Evolutionary conservation across 805 yeast species (phyloP), one percentile per base, ranked within the genome.

Genomic region (Alloascoidea hylecoeti): DNA sequence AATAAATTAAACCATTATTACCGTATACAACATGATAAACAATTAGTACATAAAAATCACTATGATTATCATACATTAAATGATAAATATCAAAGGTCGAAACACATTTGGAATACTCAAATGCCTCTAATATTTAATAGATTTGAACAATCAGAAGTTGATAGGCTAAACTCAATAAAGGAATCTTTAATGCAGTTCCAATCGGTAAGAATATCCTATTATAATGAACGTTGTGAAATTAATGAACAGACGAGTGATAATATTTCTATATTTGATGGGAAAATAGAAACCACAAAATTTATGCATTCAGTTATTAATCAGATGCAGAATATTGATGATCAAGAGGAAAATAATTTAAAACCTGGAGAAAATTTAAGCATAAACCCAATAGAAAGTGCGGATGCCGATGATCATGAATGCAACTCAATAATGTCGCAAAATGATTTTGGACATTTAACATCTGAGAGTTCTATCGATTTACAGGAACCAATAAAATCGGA

Each of bases 121-220:
- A 23, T 23, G 30, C 30, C 30, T 23, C n/a, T 23, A 23, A 23
- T 23, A 9, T 23, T 23, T n/a, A 23, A 23, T n/a, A 23, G 30
- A 23, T 23, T 23, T 23, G 30, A 23, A 23, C 30, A 23, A 9
- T 23, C 30, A 9, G 30, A 23, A n/a, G 13, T 23, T 9, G 30
- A 23, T 9, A 9, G 13, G n/a, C n/a, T 23, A 23, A 9, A 23
- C 13, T 9, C n/a, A n/a, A 23, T 23, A n/a, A 23, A 23, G n/a
- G 30, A 23, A 23, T 9, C 30, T n/a, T n/a, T 23, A n/a, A 9
- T 23, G n/a, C 9, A n/a, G 30, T 23, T 23, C n/a, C 13, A 23
- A 23, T 9, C 30, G 30, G 9, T 23, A n/a, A 23, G 30, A 9
- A 23, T 23, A 9, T 9, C 9, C 30, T n/a, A n/a, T 9, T 9